Base-by-base conservation (phyloP, 805 yeast species). In the Cyberlindnera meyerae region DNA sequence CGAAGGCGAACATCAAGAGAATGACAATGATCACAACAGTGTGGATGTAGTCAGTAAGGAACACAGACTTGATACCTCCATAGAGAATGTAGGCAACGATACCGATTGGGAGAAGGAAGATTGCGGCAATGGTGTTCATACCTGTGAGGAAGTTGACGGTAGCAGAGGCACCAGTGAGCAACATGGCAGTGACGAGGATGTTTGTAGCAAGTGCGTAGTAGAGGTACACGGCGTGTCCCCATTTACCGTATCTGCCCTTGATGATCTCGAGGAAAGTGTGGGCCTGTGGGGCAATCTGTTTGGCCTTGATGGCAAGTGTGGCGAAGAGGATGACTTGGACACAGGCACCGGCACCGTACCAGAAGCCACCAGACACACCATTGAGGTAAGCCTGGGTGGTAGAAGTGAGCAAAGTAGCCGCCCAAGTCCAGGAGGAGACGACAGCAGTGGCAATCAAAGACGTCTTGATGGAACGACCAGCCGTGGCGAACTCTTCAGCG, bases 401-500 rank as follows among this genome's bases (percentile, higher is more conserved):
- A 3, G 87, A 77, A 26, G 78, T 79, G 22, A 84, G 65, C 32
- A 84, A 62, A 2, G 94, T 84, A 4, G 87, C 85, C n/a, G 84
- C 84, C 88, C 88, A 81, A 8, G 96, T 87, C 97, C 97, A 89
- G 8, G 90, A 79, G 11, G 90, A 79, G 8, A 88, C 96, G 21
- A 89, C 96, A 7, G 96, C 95, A 7, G 95, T 79, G 5, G 90
- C 79, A 44, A 87, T 81, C 47, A 89, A 67, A 33, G 93, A 93
- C 0, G 90, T 79, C 50, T 82, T 83, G 28, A 89, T 94, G 4
- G 86, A 70, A 56, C 96, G 74, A 47, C 96, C 96, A 24, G 96
- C 96, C 5, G 96, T 88, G 3, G 94, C 77, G 50, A 89, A 89
- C 56, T 88, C 96, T 63, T 89, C 97, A 4, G 96, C 88, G 6